phyloP scores from a whole-genome alignment of 2,329 filamentous ascomycete species.

The Lecanoromycetidae sp. region DNA sequence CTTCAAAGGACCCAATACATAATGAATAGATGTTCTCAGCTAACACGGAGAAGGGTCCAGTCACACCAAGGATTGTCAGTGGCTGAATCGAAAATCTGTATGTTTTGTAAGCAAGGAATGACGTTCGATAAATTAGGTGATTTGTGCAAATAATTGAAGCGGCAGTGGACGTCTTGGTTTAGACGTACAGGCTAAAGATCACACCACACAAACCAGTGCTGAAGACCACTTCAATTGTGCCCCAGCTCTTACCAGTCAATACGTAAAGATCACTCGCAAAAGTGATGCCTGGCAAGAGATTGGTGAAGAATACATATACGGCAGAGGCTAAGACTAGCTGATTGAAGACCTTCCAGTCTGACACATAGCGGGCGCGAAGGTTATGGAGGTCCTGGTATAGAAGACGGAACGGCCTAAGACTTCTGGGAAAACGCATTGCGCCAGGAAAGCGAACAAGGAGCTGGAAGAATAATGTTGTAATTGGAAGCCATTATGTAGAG shows the following conservation, averaged over 20 bases:
- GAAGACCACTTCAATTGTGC: constrained; percentile 55
- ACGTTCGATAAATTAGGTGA: neutral
- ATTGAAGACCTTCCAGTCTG: constrained; percentile 49
- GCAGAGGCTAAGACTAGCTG: constrained; percentile 56
- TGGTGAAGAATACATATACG: constrained; percentile 90
- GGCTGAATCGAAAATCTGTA: constrained; percentile 46
- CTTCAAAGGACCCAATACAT: constrained; percentile 43
- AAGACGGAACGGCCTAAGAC: constrained; percentile 42
- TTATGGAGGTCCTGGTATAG: constrained; percentile 39
- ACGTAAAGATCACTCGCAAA: constrained; percentile 54
- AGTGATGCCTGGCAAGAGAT: constrained; percentile 64
- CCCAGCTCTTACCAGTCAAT: constrained; percentile 51
- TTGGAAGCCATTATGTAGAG: neutral
- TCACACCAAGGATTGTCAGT: constrained; percentile 53
- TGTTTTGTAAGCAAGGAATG: neutral
- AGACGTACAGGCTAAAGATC: constrained; percentile 46
- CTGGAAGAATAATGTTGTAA: neutral
- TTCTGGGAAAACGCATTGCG: constrained; percentile 18
- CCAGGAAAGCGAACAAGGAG: no score
- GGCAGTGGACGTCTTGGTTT: neutral
- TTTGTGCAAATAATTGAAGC: neutral
- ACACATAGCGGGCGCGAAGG: constrained; percentile 36
- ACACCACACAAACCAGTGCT: constrained; percentile 53
- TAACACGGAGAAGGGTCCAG: constrained; percentile 54
- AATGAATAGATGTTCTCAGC: constrained; percentile 53